A percentile compares a stretch with the other conserved stretches of the same genome.
phyloP scores from a whole-genome alignment of 371 early-diverging fungal genomes.

The Mortierella sp. region DNA sequence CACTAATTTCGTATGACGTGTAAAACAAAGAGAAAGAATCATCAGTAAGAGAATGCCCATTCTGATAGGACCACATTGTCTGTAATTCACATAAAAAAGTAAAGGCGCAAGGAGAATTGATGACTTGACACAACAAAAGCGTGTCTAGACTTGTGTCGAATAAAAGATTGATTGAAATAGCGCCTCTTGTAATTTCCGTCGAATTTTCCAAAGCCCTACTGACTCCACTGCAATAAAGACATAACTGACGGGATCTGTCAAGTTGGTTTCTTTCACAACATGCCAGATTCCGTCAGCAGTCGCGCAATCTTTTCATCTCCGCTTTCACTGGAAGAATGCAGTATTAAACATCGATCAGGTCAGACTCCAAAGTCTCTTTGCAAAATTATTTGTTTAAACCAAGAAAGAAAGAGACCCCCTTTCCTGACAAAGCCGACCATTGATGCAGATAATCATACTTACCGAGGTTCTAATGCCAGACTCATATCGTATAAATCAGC shows the following conservation, averaged over 20 bases:
- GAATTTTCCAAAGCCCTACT: too few relatives aligned
- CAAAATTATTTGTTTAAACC: neutral
- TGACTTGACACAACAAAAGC: too few relatives aligned
- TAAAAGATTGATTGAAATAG: too few relatives aligned
- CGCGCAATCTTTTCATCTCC: conserved; percentile 39
- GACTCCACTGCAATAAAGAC: neutral
- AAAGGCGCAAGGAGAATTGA: neutral
- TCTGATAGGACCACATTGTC: neutral
- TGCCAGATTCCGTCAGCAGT: conserved; percentile 32
- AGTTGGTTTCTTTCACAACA: conserved; percentile 12
- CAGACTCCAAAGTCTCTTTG: neutral
- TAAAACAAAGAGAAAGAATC: conserved; percentile 1
- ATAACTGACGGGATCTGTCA: neutral
- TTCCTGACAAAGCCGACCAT: too few relatives aligned
- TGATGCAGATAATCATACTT: conserved; percentile 16
- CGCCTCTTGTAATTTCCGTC: neutral
- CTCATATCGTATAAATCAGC: conserved; percentile 77
- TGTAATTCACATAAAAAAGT: too few relatives aligned
- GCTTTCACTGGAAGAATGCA: conserved; percentile 14
- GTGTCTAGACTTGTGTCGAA: too few relatives aligned
- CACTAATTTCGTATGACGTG: conserved; percentile 9
- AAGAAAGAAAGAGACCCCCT: neutral
- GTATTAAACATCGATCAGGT: neutral
- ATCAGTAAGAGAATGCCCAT: neutral
- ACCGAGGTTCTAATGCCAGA: conserved; percentile 78